Base-by-base conservation (phyloP, 1,284 basidiomycete genomes). In the Trametes sp. region DNA sequence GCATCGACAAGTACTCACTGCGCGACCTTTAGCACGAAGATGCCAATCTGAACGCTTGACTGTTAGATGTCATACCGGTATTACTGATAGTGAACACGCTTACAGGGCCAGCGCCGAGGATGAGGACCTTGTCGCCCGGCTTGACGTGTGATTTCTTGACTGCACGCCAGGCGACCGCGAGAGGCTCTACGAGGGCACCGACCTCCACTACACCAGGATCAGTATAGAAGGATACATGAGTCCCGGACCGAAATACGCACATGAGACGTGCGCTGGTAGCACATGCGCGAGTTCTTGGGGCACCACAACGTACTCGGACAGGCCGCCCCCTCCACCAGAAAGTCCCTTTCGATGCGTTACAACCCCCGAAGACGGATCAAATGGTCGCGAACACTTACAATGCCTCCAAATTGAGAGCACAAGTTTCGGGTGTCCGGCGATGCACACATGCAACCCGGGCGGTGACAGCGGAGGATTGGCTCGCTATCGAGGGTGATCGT, bases 141-240 rank as follows among this genome's bases (percentile, higher is more conserved):
- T 69, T 65, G 57, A 77, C 69, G 6, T 70, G 69, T 4, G 71
- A 68, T 29, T 67, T 60, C 56, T 74, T 72, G 33, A 77, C 70
- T 1, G 74, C 75, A 41, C 76, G 74, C 69, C 76, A 75, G 1
- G 72, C 74, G 2, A 78, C 75, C 0, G 76, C 69, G 1, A 78
- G 62, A 0, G 77, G 77, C 61, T 78, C 75, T 21, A 73, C 63
- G 63, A 78, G 64, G 9, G 74, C 74, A n/a, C 72, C 74, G 2
- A 73, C 52, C 10, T 77, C 68, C 53, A 74, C 72, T 74, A 33
- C 2, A 3, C 4, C 11, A 7, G 0, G 7, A 23, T 51, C 7
- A 19, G 4, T 6, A 28, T 54, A 10, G 50, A 19, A n/a, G n/a
- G n/a, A 2, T 7, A 23, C 6, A 38, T 28, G 2, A 23, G 28